Base-by-base conservation (phyloP, 106 monocot species). In the Dioscorea dumetorum region DNA sequence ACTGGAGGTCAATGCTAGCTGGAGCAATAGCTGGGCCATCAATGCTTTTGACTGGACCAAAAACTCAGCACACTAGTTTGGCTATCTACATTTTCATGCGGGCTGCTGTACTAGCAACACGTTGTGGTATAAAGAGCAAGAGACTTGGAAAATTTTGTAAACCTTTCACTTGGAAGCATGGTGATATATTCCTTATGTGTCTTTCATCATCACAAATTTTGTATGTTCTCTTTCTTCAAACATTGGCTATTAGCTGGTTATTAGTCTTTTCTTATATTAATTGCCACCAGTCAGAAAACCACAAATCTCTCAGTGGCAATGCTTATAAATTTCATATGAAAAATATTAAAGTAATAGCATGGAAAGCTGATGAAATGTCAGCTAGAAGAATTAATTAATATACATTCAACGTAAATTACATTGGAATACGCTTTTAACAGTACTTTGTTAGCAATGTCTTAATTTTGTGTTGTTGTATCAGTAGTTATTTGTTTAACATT, bases 111-210 rank as follows among this genome's bases (percentile, higher is more conserved):
- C 70, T 99, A 54, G 99, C 99, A 75, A 75, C 99, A 63, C 99
- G 99, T 15, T 99, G 99, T 74, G 99, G 99, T 28, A 90, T 99
- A 70, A 99, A 99, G 74, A 99, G 99, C 80, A 77, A 87, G 78
- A 67, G 71, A 71, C 93, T 90, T 83, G 93, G 99, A 76, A 69
- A 81, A 67, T 14, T 87, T 64, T 99, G 99, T 69, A 92, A 79
- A 81, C 99, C 99, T 33, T 69, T 99, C 71, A 85, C 90, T 63
- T 93, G 92, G 99, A 80, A 80, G 24, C 70, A 93, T 79, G 99
- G 99, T 66, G 99, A 99, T 73, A 69, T 93, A 57, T 99, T 99
- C 67, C 99, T 93, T 61, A 93, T 93, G 99, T 99, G 99, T 56
- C 84, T 99, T 49, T 80, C 99, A 21, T 90, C 93, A 67, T 87